Conservation (phyloP, 2,329 filamentous ascomycete genomes). For the Fusarium miscanthi region DNA sequence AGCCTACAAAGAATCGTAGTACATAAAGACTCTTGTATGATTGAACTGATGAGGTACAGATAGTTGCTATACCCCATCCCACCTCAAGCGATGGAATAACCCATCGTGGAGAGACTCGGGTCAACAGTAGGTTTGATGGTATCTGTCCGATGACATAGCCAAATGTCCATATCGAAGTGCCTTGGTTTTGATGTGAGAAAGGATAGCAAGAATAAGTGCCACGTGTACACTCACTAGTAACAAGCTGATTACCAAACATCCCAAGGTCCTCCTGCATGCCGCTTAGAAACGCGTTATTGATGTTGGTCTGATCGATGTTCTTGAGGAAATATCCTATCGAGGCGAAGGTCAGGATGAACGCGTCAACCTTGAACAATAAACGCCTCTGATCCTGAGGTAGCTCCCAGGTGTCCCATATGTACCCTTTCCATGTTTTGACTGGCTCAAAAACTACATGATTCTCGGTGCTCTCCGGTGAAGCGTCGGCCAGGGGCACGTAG, state of each 20-base stretch:
- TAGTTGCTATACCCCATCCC: slow-evolving; percentile 25
- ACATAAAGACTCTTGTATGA: slow-evolving; percentile 18
- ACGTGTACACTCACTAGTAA: neutral
- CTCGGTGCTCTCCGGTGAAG: neutral
- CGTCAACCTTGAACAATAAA: neutral
- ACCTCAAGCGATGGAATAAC: slow-evolving; percentile 20
- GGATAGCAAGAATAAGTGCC: no score
- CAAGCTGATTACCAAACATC: slow-evolving; percentile 2
- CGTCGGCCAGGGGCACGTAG: neutral
- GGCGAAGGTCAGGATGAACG: neutral
- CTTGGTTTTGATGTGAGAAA: neutral
- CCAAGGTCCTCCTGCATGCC: neutral
- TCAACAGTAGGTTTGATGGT: slow-evolving; percentile 42
- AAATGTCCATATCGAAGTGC: slow-evolving; percentile 30
- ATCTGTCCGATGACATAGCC: slow-evolving; percentile 44
- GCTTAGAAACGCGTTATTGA: neutral
- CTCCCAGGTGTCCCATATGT: slow-evolving; percentile 1
- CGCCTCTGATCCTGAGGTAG: neutral
- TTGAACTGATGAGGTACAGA: slow-evolving; percentile 7
- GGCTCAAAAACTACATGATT: neutral
- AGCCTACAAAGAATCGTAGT: slow-evolving; percentile 32
- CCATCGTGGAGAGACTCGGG: slow-evolving; percentile 7
- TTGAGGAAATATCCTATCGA: slow-evolving; percentile 4
- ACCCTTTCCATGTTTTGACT: slow-evolving; percentile 1
- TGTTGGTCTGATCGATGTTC: neutral